Conservation (phyloP, 129 eudicot species). For the Pittosporum tobira region DNA sequence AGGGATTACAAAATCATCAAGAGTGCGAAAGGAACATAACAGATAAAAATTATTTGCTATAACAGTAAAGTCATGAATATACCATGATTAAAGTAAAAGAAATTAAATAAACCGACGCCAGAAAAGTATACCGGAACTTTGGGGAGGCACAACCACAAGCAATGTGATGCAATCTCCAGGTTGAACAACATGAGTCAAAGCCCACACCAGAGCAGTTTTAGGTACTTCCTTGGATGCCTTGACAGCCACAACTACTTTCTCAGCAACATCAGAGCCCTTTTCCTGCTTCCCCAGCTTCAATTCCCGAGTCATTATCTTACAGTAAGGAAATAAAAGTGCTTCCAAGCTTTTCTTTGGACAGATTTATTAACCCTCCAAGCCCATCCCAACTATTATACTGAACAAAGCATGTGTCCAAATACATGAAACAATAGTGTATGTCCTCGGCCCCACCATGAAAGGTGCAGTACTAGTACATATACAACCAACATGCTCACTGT, state of each 20-base stretch:
- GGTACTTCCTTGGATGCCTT: conserved; percentile 86
- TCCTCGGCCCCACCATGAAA: conserved; percentile 22
- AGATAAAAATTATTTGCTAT: background rate
- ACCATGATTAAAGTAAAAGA: background rate
- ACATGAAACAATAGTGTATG: conserved; percentile 12
- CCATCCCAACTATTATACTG: background rate
- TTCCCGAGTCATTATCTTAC: conserved; percentile 40
- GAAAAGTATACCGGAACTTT: conserved; percentile 45
- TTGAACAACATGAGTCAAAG: conserved; percentile 92
- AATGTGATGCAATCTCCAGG: conserved; percentile 90
- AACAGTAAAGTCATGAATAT: background rate
- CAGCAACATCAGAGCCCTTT: conserved; percentile 39
- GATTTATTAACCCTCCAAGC: conserved; percentile 3
- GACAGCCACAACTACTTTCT: conserved; percentile 79
- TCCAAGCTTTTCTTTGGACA: background rate
- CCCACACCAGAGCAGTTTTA: conserved; percentile 81
- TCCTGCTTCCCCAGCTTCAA: conserved; percentile 39
- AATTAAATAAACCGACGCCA: background rate
- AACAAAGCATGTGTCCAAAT: conserved; percentile 5
- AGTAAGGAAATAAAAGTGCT: background rate
- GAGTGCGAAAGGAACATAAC: background rate
- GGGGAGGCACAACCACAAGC: conserved; percentile 68
- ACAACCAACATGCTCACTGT: conserved; percentile 24
- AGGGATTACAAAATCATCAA: background rate
- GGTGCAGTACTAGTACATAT: conserved; percentile 20